Base-by-base conservation (phyloP, 2,329 filamentous ascomycete genomes). In the Botrytis deweyae region DNA sequence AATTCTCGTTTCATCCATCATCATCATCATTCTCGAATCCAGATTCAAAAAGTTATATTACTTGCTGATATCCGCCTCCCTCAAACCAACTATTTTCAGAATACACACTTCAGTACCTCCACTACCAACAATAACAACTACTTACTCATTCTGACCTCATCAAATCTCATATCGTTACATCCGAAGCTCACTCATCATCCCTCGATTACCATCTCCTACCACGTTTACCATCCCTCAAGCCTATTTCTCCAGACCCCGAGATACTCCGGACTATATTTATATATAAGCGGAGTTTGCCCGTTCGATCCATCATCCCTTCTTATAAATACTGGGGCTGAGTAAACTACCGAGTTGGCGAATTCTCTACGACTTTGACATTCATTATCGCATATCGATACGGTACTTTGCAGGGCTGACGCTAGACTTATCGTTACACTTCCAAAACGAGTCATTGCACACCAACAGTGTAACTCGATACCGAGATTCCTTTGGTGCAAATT, bases 371-470 rank as follows among this genome's bases (percentile, higher is more conserved):
- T 68, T 46, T 65, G 42, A 44, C 64, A 66, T 66, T 20, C 40
- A 65, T 66, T 36, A 66, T 66, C 46, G 25, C 46, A 72, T 52
- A 65, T 42, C 70, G 46, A 72, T 52, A 72, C 61, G 59, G 55
- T 66, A 40, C 40, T 42, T 46, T 66, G 61, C 70, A 72, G 70
- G 59, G 69, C 69, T 71, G 69, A 71, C 69, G 69, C 42, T 65
- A 68, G 69, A 72, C 70, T 72, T 72, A 72, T 66, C 46, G 70
- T 72, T 72, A 65, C 70, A 72, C 61, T 25, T 36, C 18, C 5
- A 44, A 59, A 38, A 61, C 59, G n/a, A 70, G 55, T 62, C n/a
- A 52, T 65, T 44, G 36, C 22, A 46, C 59, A 16, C 59, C 36
- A 22, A 33, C 58, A 36, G 59, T 58, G 46, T 42, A 40, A 68